A percentile compares a stretch with the other conserved stretches of the same genome.
Conservation (phyloP, 2,329 filamentous ascomycete genomes). For the Pseudocercospora eumusae region DNA sequence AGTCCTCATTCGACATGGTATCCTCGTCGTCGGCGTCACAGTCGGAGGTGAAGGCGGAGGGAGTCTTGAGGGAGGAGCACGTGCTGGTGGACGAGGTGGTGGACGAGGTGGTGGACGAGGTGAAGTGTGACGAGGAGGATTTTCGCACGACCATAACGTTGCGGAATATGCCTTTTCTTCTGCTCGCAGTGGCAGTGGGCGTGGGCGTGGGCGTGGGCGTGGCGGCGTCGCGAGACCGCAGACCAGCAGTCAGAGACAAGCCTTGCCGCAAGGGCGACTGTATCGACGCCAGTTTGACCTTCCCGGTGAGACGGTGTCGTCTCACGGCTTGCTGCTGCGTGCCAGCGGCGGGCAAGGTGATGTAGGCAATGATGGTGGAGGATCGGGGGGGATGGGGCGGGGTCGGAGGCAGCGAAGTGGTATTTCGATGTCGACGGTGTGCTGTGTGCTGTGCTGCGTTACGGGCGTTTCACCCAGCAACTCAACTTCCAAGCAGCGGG, state of each 20-base stretch:
- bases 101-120: slow-evolving; percentile 29
- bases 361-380: too few species aligned
- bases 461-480: neutral
- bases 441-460: slow-evolving; percentile 6
- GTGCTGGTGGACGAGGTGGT: slow-evolving; percentile 30
- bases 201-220: too few species aligned
- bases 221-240: slow-evolving; percentile 21
- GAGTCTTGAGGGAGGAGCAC: slow-evolving; percentile 29
- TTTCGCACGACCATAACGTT: slow-evolving; percentile 38
- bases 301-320: slow-evolving; percentile 28
- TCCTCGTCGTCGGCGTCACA: slow-evolving; percentile 53
- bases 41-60: slow-evolving; percentile 34
- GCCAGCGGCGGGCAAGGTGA: slow-evolving; percentile 14
- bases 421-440: neutral
- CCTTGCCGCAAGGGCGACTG: slow-evolving; percentile 37
- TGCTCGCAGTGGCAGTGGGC: slow-evolving; percentile 23
- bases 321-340: slow-evolving; percentile 27
- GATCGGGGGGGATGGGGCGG: too few species aligned
- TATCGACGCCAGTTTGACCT: slow-evolving; percentile 39
- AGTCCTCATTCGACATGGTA: slow-evolving; percentile 51
- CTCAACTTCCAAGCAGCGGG: too few species aligned
- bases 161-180: slow-evolving; percentile 30
- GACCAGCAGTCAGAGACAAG: slow-evolving; percentile 29
- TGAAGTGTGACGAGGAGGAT: slow-evolving; percentile 33
- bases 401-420: neutral